Evolutionary conservation across 768 basidiomycete genomes (phyloP).

Genomic region (Tremella fuciformis): DNA sequence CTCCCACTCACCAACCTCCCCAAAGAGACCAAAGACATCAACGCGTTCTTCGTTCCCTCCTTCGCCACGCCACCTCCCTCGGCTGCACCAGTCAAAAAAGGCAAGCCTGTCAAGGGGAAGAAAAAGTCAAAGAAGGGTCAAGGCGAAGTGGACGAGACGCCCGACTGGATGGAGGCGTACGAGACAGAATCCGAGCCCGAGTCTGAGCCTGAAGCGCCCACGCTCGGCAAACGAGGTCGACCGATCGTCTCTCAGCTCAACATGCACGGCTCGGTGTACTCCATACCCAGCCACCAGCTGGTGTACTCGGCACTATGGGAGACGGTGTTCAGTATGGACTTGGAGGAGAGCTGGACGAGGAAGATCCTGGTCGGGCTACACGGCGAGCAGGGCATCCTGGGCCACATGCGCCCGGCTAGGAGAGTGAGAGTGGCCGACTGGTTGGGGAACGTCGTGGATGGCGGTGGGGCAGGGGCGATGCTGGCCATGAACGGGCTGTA

Average conservation of each 20-base stretch:
- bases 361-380: conserved; percentile 51
- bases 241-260: conserved; percentile 26
- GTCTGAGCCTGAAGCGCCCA: conserved; percentile 12
- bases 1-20: conserved; percentile 48
- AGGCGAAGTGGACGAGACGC: conserved; percentile 20
- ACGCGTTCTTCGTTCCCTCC: conserved; percentile 45
- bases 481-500: conserved; percentile 89
- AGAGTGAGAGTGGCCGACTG: conserved; percentile 50
- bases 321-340: conserved; percentile 23
- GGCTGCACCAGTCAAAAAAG: conserved; percentile 14
- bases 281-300: conserved; percentile 20
- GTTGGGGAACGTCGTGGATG: conserved; percentile 42
- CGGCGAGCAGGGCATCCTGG: conserved; percentile 38
- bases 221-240: conserved; percentile 23
- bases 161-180: conserved; percentile 50
- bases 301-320: conserved; percentile 39
- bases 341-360: conserved; percentile 39
- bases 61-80: conserved; percentile 31
- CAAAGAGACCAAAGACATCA: conserved; percentile 41
- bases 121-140: conserved; percentile 10
- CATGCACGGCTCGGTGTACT: conserved; percentile 29
- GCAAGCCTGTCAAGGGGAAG: conserved; percentile 8
- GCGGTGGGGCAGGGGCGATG: conserved; percentile 78
- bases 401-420: conserved; percentile 36
- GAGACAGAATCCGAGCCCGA: conserved; percentile 36